A percentile compares a stretch with the other conserved stretches of the same genome.
phyloP scores from a whole-genome alignment of 768 basidiomycete species.

The Suillus discolor region DNA sequence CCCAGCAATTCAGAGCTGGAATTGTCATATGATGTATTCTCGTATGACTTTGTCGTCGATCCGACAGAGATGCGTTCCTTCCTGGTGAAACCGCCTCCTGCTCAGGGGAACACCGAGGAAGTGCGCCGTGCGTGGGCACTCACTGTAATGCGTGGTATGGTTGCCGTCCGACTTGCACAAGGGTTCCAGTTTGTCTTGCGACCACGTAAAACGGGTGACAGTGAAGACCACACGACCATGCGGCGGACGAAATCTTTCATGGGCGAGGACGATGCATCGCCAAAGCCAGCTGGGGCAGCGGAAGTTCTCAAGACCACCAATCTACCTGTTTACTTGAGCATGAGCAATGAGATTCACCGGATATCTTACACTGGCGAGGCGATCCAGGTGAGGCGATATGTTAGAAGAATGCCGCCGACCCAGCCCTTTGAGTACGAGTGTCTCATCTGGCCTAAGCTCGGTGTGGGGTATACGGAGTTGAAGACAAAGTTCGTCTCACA shows the following conservation, averaged over 20 bases:
- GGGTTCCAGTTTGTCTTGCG: slow-evolving; percentile 92
- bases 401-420: slow-evolving; percentile 67
- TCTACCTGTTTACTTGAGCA: slow-evolving; percentile 87
- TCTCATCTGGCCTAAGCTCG: slow-evolving; percentile 91
- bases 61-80: slow-evolving; percentile 86
- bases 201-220: slow-evolving; percentile 31
- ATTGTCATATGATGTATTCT: slow-evolving; percentile 75
- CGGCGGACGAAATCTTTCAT: slow-evolving; percentile 60
- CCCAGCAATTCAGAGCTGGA: slow-evolving; percentile 77
- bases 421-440: slow-evolving; percentile 79
- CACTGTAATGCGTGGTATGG: slow-evolving; percentile 90
- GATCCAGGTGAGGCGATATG: slow-evolving; percentile 86
- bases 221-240: slow-evolving; percentile 38
- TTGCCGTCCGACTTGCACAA: slow-evolving; percentile 86
- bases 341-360: slow-evolving; percentile 94
- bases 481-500: slow-evolving; percentile 74
- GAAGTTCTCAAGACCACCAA: slow-evolving; percentile 60
- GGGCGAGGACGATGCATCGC: slow-evolving; percentile 52
- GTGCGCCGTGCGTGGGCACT: slow-evolving; percentile 72
- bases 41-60: slow-evolving; percentile 88
- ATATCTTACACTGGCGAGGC: slow-evolving; percentile 90
- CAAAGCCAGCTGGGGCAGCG: slow-evolving; percentile 64
- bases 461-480: slow-evolving; percentile 83
- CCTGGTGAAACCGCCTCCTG: slow-evolving; percentile 68
- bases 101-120: slow-evolving; percentile 53